phyloP scores from a whole-genome alignment of 495 filamentous ascomycete genomes.

The Margaritispora aquatica region DNA sequence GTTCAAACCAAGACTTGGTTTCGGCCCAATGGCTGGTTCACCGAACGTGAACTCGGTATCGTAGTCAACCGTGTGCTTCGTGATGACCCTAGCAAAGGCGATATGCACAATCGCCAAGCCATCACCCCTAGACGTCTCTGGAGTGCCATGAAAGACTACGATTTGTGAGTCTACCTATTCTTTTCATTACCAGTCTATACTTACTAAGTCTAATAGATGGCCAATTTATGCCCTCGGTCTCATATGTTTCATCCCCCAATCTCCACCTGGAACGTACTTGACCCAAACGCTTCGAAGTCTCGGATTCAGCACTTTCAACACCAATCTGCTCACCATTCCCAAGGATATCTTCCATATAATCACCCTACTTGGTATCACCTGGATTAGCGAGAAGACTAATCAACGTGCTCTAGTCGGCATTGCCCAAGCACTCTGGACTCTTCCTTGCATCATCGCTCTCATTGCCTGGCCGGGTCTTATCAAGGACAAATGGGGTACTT shows the following conservation, averaged over 20 bases:
- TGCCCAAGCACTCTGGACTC: slow-evolving; percentile 48
- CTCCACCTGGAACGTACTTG: slow-evolving; percentile 50
- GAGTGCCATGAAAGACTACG: slow-evolving; percentile 60
- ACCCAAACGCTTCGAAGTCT: slow-evolving; percentile 52
- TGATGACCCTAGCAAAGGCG: slow-evolving; percentile 63
- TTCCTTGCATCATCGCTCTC: slow-evolving; percentile 54
- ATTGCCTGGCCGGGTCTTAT: slow-evolving; percentile 30
- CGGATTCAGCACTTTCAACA: slow-evolving; percentile 60
- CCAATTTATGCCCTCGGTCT: slow-evolving; percentile 53
- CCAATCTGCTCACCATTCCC: slow-evolving; percentile 65
- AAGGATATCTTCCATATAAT: slow-evolving; percentile 39
- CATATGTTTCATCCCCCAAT: slow-evolving; percentile 47
- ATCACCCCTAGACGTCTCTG: slow-evolving; percentile 50
- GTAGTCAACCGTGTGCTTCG: slow-evolving; percentile 69
- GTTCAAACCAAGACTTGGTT: slow-evolving; percentile 56
- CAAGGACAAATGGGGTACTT: slow-evolving; percentile 43
- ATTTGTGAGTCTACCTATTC: slow-evolving; percentile 69
- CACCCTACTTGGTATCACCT: slow-evolving; percentile 46
- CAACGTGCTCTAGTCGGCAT: slow-evolving; percentile 42
- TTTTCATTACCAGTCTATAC: background rate
- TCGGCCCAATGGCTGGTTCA: slow-evolving; percentile 70
- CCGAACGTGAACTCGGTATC: slow-evolving; percentile 57
- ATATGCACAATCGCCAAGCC: slow-evolving; percentile 47
- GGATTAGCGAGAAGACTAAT: slow-evolving; percentile 51
- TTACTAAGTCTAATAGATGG: no score